Evolutionary conservation across 2,329 filamentous ascomycete species (phyloP).

Genomic region (Tolypocladium tropicale): DNA sequence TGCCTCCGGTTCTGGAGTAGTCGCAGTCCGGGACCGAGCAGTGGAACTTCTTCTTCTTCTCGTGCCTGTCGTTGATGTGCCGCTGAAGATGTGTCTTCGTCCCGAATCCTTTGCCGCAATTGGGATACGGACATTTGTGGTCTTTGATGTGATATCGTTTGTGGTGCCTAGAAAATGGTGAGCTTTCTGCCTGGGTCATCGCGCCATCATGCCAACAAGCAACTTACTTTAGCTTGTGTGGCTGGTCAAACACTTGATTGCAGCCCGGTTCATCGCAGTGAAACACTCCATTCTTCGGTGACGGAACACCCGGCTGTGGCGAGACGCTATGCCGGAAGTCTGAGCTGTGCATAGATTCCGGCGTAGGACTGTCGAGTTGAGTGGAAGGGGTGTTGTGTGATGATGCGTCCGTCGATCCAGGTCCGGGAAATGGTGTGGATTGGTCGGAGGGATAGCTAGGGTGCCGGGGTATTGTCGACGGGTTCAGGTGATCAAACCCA

Average conservation of each 20-base stretch:
- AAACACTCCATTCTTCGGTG: constrained; percentile 18
- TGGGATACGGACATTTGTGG: constrained; percentile 43
- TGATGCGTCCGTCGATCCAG: constrained; percentile 28
- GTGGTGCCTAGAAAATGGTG: constrained; percentile 35
- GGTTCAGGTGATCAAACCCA: constrained; percentile 13
- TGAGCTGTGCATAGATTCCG: constrained; percentile 24
- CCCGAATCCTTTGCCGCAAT: constrained; percentile 46
- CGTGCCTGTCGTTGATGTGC: constrained; percentile 52
- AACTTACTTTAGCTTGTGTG: constrained; percentile 47
- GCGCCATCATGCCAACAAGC: no score
- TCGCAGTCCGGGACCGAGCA: constrained; percentile 43
- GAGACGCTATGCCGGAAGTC: constrained; percentile 27
- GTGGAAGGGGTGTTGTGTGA: constrained; percentile 37
- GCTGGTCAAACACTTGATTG: constrained; percentile 39
- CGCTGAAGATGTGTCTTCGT: constrained; percentile 53
- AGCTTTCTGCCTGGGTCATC: background rate
- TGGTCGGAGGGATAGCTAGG: constrained; percentile 27
- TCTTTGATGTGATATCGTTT: constrained; percentile 51
- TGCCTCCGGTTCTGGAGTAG: constrained; percentile 46
- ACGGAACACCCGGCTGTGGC: constrained; percentile 17
- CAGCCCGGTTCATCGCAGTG: constrained; percentile 27
- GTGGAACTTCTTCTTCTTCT: constrained; percentile 49
- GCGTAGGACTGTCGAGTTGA: constrained; percentile 30
- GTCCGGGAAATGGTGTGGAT: constrained; percentile 29
- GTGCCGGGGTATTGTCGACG: constrained; percentile 13